phyloP scores from a whole-genome alignment of 257 asterid genomes.

The Plantago ovata region DNA sequence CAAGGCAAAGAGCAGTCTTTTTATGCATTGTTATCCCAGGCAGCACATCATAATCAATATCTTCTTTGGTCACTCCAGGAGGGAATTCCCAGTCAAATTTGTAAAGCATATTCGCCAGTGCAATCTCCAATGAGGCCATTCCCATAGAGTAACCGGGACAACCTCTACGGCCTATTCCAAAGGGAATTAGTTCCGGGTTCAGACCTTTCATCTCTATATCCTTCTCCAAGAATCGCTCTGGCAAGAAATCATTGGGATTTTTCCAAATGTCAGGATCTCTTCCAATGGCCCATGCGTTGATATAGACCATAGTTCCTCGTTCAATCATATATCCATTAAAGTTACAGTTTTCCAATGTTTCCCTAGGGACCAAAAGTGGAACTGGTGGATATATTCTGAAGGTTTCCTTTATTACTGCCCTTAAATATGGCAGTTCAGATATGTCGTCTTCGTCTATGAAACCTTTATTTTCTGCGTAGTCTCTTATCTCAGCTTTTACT shows the following conservation, averaged over 20 bases:
- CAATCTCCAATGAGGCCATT: background rate
- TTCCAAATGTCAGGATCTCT: conserved; percentile 4
- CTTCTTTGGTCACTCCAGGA: background rate
- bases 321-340: background rate
- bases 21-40: background rate
- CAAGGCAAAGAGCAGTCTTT: background rate
- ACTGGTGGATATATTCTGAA: conserved; percentile 22
- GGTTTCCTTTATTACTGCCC: conserved; percentile 28
- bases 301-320: conserved; percentile 1
- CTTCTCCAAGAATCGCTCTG: background rate
- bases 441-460: conserved; percentile 17
- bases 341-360: background rate
- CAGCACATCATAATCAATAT: background rate
- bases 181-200: background rate
- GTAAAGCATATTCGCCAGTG: conserved; percentile 6
- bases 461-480: conserved; percentile 15
- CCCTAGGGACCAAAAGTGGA: conserved; percentile 8
- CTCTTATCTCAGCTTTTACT: conserved; percentile 22
- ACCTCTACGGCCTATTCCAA: conserved; percentile 1
- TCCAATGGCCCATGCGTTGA: background rate
- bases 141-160: conserved; percentile 3
- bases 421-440: conserved; percentile 23
- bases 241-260: background rate
- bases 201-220: background rate
- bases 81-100: background rate